Conservation (phyloP, 2,329 filamentous ascomycete species). For the Calonectria leucothoes region DNA sequence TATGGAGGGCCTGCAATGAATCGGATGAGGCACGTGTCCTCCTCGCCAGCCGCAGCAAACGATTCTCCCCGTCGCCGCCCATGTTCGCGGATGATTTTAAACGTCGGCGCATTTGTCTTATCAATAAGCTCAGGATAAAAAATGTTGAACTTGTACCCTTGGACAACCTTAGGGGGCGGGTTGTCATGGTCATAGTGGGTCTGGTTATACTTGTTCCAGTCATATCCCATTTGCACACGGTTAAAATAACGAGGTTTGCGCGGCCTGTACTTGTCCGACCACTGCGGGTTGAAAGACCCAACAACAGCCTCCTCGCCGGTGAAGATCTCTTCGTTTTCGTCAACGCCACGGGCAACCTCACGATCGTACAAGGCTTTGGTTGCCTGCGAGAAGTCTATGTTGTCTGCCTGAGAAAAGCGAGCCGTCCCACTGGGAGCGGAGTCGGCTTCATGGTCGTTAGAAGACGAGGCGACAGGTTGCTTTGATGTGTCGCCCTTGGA, state of each 20-base stretch:
- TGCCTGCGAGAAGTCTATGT: constrained; percentile 86
- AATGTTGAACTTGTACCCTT: constrained; percentile 99
- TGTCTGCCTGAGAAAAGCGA: constrained; percentile 75
- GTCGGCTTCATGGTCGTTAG: constrained; percentile 43
- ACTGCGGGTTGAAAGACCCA: constrained; percentile 71
- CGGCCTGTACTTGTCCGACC: constrained; percentile 87
- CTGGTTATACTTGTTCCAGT: constrained; percentile 99
- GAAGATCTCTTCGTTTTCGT: constrained; percentile 96
- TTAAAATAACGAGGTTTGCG: constrained; percentile 98
- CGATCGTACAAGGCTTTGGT: constrained; percentile 92
- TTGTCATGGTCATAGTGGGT: constrained; percentile 99
- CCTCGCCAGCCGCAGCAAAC: constrained; percentile 91
- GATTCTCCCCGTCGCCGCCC: constrained; percentile 91
- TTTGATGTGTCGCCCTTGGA: constrained; percentile 21
- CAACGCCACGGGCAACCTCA: constrained; percentile 89
- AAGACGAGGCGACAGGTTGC: constrained; percentile 30
- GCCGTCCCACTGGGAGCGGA: constrained; percentile 66
- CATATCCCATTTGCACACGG: constrained; percentile 97
- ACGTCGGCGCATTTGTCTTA: constrained; percentile 93
- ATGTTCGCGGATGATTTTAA: constrained; percentile 93
- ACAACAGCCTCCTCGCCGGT: constrained; percentile 86
- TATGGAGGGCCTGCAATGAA: constrained; percentile 97
- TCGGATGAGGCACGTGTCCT: constrained; percentile 95
- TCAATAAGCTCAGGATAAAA: constrained; percentile 98
- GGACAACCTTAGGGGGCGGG: constrained; percentile 96